A percentile compares a stretch with the other conserved stretches of the same genome.
Conservation (phyloP, 176 grass and related monocot genomes). For the Coix lacrymajobi region DNA sequence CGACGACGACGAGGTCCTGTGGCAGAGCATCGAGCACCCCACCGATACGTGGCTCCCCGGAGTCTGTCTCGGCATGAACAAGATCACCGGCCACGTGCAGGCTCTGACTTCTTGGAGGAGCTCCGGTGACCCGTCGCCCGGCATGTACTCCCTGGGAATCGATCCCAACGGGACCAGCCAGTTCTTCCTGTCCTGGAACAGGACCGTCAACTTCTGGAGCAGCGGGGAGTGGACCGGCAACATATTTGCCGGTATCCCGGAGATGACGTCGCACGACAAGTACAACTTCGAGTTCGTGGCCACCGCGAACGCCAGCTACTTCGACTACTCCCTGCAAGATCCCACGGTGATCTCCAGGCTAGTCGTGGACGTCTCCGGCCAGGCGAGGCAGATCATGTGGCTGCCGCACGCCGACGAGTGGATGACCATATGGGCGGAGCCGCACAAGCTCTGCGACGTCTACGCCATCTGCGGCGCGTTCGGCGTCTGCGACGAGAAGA, state of each 20-base stretch:
- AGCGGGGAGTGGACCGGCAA: constrained; percentile 34
- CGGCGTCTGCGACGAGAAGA: constrained; percentile 32
- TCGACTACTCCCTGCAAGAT: constrained; percentile 34
- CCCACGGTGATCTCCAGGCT: constrained; percentile 28
- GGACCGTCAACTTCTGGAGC: constrained; percentile 22
- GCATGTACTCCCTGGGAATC: constrained; percentile 29
- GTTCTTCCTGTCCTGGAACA: constrained; percentile 34
- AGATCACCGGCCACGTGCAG: constrained; percentile 26
- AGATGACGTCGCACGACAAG: constrained; percentile 38
- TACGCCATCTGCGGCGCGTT: constrained; percentile 41
- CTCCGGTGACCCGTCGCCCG: constrained; percentile 35
- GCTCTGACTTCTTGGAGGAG: constrained; percentile 33
- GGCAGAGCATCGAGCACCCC: constrained; percentile 60
- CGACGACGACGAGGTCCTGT: background rate
- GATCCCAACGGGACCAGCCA: constrained; percentile 35
- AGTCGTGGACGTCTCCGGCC: constrained; percentile 32
- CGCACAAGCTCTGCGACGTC: constrained; percentile 32
- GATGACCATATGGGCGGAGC: constrained; percentile 30
- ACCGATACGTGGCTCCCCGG: constrained; percentile 49
- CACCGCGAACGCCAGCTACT: constrained; percentile 33
- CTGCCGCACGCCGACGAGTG: background rate
- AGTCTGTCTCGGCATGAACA: constrained; percentile 28
- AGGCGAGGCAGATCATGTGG: constrained; percentile 41
- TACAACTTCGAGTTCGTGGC: constrained; percentile 34
- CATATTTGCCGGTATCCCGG: constrained; percentile 27